A percentile compares a stretch with the other conserved stretches of the same genome.
These are phyloP conservation scores for Nelumbo lutea DNA, from an alignment of 164 flowering plant species.

Conservation along the genomic window DNA sequence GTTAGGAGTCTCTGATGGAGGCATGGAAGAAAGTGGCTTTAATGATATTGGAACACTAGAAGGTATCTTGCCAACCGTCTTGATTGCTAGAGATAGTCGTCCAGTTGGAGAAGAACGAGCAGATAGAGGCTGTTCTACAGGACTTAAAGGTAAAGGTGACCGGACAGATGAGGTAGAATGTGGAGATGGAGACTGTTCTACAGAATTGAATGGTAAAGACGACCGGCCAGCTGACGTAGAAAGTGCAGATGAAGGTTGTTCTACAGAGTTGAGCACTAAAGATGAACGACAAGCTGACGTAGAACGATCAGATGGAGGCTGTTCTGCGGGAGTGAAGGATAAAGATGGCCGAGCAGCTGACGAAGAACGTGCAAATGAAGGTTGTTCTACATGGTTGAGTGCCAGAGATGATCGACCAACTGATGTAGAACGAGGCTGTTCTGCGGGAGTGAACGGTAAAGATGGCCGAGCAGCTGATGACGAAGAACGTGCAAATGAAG, in stretches of 20 bases:
- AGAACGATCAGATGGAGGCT: conserved; percentile 31
- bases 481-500: conserved; percentile 30
- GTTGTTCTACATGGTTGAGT: conserved; percentile 38
- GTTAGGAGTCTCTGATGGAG: conserved; percentile 29
- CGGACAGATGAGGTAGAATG: conserved; percentile 35
- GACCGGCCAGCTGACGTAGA: conserved; percentile 38
- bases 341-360: conserved; percentile 36
- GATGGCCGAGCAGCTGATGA: conserved; percentile 36
- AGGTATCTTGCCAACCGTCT: conserved; percentile 49
- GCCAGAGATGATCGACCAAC: conserved; percentile 38
- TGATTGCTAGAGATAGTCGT: conserved; percentile 41
- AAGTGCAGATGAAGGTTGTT: conserved; percentile 35
- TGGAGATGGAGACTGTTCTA: conserved; percentile 31
- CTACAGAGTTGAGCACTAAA: conserved; percentile 36
- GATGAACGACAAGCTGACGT: conserved; percentile 35
- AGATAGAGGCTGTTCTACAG: conserved; percentile 33
- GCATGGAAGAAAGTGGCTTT: conserved; percentile 33
- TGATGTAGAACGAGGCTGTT: conserved; percentile 28
- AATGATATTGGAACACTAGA: conserved; percentile 44
- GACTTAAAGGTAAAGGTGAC: conserved; percentile 37
- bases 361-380: conserved; percentile 30
- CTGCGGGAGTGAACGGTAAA: conserved; percentile 38
- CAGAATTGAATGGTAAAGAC: conserved; percentile 35
- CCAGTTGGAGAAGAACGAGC: conserved; percentile 32
- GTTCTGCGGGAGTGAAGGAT: conserved; percentile 38